Evolutionary conservation across 805 yeast genomes (phyloP).

Genomic region (Yamadazyma olivae): DNA sequence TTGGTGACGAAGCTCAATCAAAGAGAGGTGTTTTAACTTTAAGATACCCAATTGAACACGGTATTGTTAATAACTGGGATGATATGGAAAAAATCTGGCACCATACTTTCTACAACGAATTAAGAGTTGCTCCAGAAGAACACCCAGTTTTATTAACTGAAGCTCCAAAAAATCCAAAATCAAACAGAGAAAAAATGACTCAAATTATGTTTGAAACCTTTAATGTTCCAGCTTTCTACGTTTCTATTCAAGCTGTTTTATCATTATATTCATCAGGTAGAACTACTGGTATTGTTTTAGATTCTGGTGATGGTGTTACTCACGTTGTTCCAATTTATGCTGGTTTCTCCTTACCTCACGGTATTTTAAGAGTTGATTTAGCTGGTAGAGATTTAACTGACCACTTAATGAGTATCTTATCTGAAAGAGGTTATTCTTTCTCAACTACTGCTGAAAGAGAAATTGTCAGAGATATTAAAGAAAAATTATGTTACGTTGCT

Average conservation of each 20-base stretch:
- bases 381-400: slow-evolving; percentile 99
- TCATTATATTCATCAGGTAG: slow-evolving; percentile 99
- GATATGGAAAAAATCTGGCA: slow-evolving; percentile 99
- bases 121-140: slow-evolving; percentile 99
- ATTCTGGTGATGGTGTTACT: slow-evolving; percentile 99
- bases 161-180: slow-evolving; percentile 99
- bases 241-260: slow-evolving; percentile 96
- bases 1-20: slow-evolving; percentile 99
- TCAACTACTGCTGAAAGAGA: slow-evolving; percentile 99
- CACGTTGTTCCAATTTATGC: slow-evolving; percentile 99
- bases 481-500: slow-evolving; percentile 98
- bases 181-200: slow-evolving; percentile 99
- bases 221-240: slow-evolving; percentile 99
- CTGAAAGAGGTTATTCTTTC: slow-evolving; percentile 99
- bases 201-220: slow-evolving; percentile 99
- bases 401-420: slow-evolving; percentile 96
- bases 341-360: slow-evolving; percentile 99
- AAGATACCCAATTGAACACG: slow-evolving; percentile 99
- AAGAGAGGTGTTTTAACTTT: slow-evolving; percentile 99
- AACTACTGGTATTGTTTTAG: slow-evolving; percentile 99
- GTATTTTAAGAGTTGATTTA: slow-evolving; percentile 96
- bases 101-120: slow-evolving; percentile 99
- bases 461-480: slow-evolving; percentile 92
- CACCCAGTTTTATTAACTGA: slow-evolving; percentile 99
- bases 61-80: slow-evolving; percentile 99